Conservation (phyloP, 2,329 filamentous ascomycete genomes). For the Fusarium sterilihyphosum region DNA sequence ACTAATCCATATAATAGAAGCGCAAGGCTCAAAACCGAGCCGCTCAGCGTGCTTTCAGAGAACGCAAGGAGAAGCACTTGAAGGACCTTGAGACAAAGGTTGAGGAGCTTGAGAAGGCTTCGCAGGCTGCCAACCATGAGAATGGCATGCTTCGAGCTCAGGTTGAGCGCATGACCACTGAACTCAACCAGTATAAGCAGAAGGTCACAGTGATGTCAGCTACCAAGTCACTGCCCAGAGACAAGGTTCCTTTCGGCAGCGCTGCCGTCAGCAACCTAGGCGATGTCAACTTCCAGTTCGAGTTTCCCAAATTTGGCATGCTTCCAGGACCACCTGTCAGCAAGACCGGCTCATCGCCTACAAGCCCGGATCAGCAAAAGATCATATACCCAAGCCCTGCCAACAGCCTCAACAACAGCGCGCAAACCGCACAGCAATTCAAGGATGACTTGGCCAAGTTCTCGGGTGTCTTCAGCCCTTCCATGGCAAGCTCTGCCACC, state of each 20-base stretch:
- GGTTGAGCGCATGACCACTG: constrained; percentile 84
- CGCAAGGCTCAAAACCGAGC: constrained; percentile 96
- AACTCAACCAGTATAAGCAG: constrained; percentile 92
- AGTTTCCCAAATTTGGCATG: constrained; percentile 92
- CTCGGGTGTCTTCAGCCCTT: constrained; percentile 68
- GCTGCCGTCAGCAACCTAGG: constrained; percentile 68
- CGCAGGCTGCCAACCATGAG: constrained; percentile 83
- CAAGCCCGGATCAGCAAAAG: constrained; percentile 45
- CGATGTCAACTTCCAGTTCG: constrained; percentile 90
- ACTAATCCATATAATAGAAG: constrained; percentile 66
- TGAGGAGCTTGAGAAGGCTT: constrained; percentile 81
- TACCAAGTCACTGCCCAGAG: constrained; percentile 51
- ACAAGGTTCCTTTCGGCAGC: constrained; percentile 53
- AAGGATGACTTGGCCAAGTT: constrained; percentile 66
- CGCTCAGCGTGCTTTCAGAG: constrained; percentile 90
- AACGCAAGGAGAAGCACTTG: constrained; percentile 92
- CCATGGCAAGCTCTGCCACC: constrained; percentile 56
- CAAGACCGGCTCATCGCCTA: constrained; percentile 46
- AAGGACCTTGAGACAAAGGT: constrained; percentile 86
- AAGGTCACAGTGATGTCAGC: constrained; percentile 71
- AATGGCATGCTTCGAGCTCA: constrained; percentile 87
- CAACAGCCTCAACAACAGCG: constrained; percentile 45
- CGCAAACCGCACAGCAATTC: constrained; percentile 44
- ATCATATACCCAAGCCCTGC: constrained; percentile 39
- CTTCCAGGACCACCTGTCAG: constrained; percentile 62